Percentiles rank a stretch among this genome's conserved stretches.
Conservation (phyloP, 768 basidiomycete species). For the Pisolithus tinctorius region DNA sequence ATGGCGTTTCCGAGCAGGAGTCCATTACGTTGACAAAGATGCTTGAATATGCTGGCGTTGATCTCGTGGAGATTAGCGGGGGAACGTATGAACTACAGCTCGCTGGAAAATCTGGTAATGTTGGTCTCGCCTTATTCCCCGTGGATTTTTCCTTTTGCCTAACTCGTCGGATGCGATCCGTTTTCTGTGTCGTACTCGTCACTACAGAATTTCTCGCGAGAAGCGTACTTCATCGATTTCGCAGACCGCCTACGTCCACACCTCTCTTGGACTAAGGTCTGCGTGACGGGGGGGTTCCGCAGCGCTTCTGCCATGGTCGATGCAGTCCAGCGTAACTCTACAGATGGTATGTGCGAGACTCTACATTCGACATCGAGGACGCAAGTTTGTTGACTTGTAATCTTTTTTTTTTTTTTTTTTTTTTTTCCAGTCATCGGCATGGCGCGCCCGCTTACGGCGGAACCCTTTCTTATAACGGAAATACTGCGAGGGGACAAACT, state of each 20-base stretch:
- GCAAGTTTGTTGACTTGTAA: not conserved
- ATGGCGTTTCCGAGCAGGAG: conserved; percentile 29
- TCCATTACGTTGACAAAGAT: conserved; percentile 20
- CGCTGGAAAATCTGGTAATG: not conserved
- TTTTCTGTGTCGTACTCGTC: not conserved
- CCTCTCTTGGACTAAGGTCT: conserved; percentile 19
- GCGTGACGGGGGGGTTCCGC: conserved; percentile 27
- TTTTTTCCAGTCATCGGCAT: conserved; percentile 21
- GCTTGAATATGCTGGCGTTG: conserved; percentile 30
- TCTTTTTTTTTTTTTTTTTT: not conserved
- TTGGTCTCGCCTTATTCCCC: not conserved
- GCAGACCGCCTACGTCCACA: conserved; percentile 22
- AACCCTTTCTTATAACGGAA: conserved; percentile 24
- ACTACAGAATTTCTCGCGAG: conserved; percentile 2
- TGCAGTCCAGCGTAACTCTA: conserved; percentile 17
- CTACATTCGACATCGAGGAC: not conserved
- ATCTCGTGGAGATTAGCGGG: conserved; percentile 38
- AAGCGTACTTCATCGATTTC: conserved; percentile 27
- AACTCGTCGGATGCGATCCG: no score
- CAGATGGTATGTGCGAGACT: conserved; percentile 18
- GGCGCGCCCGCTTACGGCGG: conserved; percentile 24
- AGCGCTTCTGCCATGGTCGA: conserved; percentile 22
- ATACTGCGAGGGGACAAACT: conserved; percentile 19
- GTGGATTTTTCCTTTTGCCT: no score
- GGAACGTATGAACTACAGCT: conserved; percentile 26